Percentiles rank a stretch among this genome's conserved stretches.
Evolutionary conservation across 176 grass and related monocot genomes (phyloP).

Genomic region (Poa annua): DNA sequence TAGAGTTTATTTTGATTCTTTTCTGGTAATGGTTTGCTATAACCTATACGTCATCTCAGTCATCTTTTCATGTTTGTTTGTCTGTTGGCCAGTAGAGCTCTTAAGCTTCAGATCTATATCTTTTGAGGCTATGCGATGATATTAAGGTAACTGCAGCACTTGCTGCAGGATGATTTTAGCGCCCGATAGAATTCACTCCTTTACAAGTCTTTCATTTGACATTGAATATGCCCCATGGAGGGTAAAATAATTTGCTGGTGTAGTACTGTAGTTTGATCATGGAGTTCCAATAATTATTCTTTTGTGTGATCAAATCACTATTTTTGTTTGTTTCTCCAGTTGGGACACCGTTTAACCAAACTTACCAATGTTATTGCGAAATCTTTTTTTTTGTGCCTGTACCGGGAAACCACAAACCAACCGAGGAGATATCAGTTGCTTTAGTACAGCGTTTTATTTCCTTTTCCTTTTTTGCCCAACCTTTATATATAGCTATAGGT

Average conservation of each 20-base stretch:
- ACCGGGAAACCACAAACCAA: background rate
- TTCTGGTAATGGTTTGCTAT: background rate
- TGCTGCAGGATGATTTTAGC: conserved; percentile 17
- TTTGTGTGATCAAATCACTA: background rate
- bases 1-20: conserved; percentile 24
- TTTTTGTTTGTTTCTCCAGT: conserved; percentile 20
- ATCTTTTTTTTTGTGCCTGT: background rate
- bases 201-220: background rate
- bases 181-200: background rate
- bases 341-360: background rate
- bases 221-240: background rate
- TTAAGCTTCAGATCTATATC: conserved; percentile 22
- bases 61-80: conserved; percentile 13
- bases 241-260: background rate
- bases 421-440: background rate
- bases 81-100: background rate
- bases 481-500: background rate
- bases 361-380: background rate
- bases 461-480: background rate
- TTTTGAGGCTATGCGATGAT: background rate
- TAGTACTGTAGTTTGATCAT: background rate
- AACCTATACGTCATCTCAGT: background rate
- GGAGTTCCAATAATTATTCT: conserved; percentile 3
- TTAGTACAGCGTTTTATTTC: background rate
- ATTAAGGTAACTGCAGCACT: conserved; percentile 15